A percentile compares a stretch with the other conserved stretches of the same genome.
Conservation (phyloP, 2,329 filamentous ascomycete genomes). For the Talaromyces sp. region DNA sequence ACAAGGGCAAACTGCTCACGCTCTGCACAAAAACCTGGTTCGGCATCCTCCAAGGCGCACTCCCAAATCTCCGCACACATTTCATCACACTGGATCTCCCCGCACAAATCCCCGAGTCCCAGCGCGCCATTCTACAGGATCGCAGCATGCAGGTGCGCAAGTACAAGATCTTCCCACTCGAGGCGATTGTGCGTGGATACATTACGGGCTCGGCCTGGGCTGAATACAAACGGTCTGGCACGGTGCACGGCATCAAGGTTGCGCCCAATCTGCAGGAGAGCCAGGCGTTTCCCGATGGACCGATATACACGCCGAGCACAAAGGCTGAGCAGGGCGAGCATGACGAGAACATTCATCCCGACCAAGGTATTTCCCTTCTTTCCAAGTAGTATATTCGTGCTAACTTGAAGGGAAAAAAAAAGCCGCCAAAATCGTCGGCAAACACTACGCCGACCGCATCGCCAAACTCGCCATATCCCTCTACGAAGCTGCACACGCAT, state of each 20-base stretch:
- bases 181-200: slow-evolving; percentile 85
- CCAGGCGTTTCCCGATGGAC: slow-evolving; percentile 59
- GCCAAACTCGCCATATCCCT: slow-evolving; percentile 61
- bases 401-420: slow-evolving; percentile 9
- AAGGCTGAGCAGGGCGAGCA: slow-evolving; percentile 77
- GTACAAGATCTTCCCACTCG: slow-evolving; percentile 70
- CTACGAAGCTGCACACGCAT: slow-evolving; percentile 52
- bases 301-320: slow-evolving; percentile 77
- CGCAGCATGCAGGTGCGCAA: slow-evolving; percentile 75
- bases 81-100: slow-evolving; percentile 59
- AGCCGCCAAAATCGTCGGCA: slow-evolving; percentile 60
- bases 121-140: slow-evolving; percentile 53
- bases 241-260: slow-evolving; percentile 72
- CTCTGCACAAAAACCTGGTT: slow-evolving; percentile 68
- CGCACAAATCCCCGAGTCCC: slow-evolving; percentile 39
- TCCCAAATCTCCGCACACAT: slow-evolving; percentile 60
- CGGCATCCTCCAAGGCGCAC: slow-evolving; percentile 50
- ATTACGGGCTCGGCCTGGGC: slow-evolving; percentile 80
- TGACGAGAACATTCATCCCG: slow-evolving; percentile 80
- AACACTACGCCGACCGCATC: slow-evolving; percentile 59
- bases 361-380: slow-evolving; percentile 45
- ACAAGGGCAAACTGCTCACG: slow-evolving; percentile 64
- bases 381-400: neutral
- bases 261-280: slow-evolving; percentile 66
- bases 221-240: slow-evolving; percentile 69